These are phyloP conservation scores for Rhodomyrtus tomentosa DNA, from an alignment of 345 rosid species.

Conservation along the genomic window DNA sequence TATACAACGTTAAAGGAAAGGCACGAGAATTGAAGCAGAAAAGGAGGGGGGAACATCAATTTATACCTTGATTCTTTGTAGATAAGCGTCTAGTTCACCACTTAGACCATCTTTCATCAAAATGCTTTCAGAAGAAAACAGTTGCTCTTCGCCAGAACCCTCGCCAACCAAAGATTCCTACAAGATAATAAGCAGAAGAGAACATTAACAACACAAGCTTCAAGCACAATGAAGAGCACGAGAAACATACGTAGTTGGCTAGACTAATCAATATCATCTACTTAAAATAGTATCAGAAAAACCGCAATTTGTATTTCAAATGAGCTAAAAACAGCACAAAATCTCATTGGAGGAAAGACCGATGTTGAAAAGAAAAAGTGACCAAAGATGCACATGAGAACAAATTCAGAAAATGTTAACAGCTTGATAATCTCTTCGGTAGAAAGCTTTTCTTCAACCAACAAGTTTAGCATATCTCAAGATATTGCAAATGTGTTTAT, in stretches of 20 bases:
- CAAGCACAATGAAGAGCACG: background rate
- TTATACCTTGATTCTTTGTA: constrained; percentile 64
- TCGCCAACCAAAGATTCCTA: constrained; percentile 99
- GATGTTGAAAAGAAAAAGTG: background rate
- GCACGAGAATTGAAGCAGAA: background rate
- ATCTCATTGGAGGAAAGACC: background rate
- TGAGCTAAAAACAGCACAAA: background rate
- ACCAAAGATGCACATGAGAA: background rate
- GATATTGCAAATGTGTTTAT: background rate
- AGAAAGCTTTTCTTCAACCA: background rate
- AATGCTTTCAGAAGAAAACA: constrained; percentile 54
- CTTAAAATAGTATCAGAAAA: background rate
- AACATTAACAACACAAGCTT: background rate
- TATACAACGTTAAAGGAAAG: background rate
- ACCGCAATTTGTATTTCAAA: background rate
- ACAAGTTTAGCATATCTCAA: background rate
- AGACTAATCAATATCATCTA: background rate
- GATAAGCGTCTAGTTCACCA: constrained; percentile 56
- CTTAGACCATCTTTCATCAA: constrained; percentile 37
- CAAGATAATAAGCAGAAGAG: background rate
- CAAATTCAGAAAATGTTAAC: background rate
- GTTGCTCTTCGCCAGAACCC: constrained; percentile 76
- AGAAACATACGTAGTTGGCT: background rate
- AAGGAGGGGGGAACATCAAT: background rate
- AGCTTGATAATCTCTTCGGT: background rate